Evolutionary conservation across 1,139 yeast species (phyloP), one percentile per base, ranked within the genome.

Genomic region (Pichia terricola): DNA sequence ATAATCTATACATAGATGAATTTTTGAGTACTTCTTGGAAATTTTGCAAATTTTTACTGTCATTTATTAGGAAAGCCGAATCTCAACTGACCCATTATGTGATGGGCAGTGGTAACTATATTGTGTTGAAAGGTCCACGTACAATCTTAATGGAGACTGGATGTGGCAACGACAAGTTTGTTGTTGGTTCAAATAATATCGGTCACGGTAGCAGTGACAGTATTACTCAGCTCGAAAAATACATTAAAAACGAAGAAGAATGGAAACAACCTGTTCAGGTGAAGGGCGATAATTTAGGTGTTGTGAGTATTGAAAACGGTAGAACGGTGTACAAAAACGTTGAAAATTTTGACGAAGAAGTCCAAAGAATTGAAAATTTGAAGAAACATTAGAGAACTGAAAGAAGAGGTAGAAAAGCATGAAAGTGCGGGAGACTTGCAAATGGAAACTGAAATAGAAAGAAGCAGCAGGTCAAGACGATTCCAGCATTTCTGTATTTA

Each of bases 61-160:
- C 34, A 5, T 4, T 37, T 16, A 9, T 40, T 3, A 34, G 16
- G 26, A 25, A 35, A 1, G 37, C 41, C 8, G 30, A 35, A 34
- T 36, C 39, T 3, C 31, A 39, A 22, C 22, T 45, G 5, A 37
- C 40, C 1, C 41, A 45, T 33, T 46, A 45, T 34, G 38, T 57
- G 11, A 41, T 58, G 27, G 63, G 63, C 3, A 61, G 57, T 39
- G 64, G 68, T 30, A 65, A 67, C 25, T 77, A 72, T 50, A 66
- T 77, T 33, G 69, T 66, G 38, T 63, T 79, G 4, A 54, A 66
- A 7, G 85, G 85, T 0, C 83, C 84, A 16, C 67, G 83, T 45
- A 72, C 69, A 36, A 52, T 79, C 5, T 58, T 79, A 39, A 55
- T 79, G 10, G 81, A 77, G 39, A 60, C 67, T 8, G 57, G 57